Conservation (phyloP, 2,329 filamentous ascomycete species). For the Diaporthe eres region DNA sequence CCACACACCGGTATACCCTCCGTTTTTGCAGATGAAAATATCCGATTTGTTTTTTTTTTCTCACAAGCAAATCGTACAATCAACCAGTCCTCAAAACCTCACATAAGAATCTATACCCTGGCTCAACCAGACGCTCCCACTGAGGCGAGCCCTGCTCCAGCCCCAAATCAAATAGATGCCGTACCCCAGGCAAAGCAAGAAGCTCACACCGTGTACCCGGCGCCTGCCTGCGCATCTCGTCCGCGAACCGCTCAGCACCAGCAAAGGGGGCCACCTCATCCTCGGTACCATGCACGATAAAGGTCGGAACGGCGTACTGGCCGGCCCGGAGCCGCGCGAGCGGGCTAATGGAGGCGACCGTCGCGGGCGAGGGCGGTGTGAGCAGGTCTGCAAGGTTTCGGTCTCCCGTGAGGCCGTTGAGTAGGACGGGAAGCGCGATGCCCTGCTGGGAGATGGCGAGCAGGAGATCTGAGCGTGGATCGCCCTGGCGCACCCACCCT, state of each 20-base stretch:
- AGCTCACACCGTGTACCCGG: background rate
- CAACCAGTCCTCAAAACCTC: background rate
- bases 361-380: too few species aligned
- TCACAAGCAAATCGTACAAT: background rate
- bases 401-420: background rate
- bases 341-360: background rate
- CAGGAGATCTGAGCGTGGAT: background rate
- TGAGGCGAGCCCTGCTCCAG: background rate
- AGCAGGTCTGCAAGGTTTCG: background rate
- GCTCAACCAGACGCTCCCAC: background rate
- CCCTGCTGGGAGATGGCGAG: constrained; percentile 43
- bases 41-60: too few species aligned
- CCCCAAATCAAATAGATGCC: background rate
- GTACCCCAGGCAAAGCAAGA: background rate
- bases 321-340: constrained; percentile 28
- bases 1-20: too few species aligned
- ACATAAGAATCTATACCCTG: background rate
- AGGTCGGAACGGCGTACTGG: constrained; percentile 48
- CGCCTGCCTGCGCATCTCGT: background rate
- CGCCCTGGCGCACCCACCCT: background rate
- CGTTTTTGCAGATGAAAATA: too few species aligned
- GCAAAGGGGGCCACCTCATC: constrained; percentile 44
- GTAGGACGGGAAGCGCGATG: constrained; percentile 48
- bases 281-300: constrained; percentile 47
- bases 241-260: constrained; percentile 24